phyloP scores from a whole-genome alignment of 225 moss, liverwort and hornwort species.

The Bryoerythrophyllum caledonicum region DNA sequence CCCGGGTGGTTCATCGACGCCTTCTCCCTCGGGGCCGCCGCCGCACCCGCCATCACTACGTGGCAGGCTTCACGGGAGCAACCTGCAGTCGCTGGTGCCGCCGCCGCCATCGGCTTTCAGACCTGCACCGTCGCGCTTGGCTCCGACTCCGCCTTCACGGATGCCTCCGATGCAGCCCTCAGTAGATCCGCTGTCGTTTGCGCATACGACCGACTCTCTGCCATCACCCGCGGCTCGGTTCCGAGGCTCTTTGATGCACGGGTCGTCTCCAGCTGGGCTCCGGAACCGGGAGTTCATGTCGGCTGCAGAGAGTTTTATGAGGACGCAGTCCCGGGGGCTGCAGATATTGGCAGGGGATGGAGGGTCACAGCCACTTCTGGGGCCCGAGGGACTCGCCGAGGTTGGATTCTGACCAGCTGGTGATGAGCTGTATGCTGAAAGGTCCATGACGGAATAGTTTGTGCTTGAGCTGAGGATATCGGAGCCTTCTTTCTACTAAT shows the following conservation, averaged over 20 bases:
- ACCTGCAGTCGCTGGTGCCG: constrained; percentile 50
- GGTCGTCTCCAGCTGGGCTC: constrained; percentile 55
- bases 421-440: background rate
- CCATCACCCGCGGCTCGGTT: constrained; percentile 59
- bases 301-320: constrained; percentile 66
- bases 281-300: constrained; percentile 67
- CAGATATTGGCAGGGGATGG: constrained; percentile 67
- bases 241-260: constrained; percentile 71
- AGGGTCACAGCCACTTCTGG: constrained; percentile 72
- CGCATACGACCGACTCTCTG: constrained; percentile 63
- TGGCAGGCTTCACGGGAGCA: constrained; percentile 61
- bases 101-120: constrained; percentile 63
- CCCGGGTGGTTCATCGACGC: constrained; percentile 29
- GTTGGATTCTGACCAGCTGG: constrained; percentile 30
- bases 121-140: constrained; percentile 64
- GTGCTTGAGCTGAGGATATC: background rate
- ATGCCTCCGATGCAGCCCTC: background rate
- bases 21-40: constrained; percentile 70
- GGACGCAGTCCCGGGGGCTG: constrained; percentile 76
- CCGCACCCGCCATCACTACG: constrained; percentile 72
- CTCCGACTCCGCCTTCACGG: constrained; percentile 47
- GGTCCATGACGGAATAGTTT: background rate
- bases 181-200: constrained; percentile 52
- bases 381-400: constrained; percentile 87
- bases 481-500: background rate